These are phyloP conservation scores for Dactylella cylindrospora DNA, from an alignment of 2,329 filamentous ascomycete genomes.

Conservation along the genomic window DNA sequence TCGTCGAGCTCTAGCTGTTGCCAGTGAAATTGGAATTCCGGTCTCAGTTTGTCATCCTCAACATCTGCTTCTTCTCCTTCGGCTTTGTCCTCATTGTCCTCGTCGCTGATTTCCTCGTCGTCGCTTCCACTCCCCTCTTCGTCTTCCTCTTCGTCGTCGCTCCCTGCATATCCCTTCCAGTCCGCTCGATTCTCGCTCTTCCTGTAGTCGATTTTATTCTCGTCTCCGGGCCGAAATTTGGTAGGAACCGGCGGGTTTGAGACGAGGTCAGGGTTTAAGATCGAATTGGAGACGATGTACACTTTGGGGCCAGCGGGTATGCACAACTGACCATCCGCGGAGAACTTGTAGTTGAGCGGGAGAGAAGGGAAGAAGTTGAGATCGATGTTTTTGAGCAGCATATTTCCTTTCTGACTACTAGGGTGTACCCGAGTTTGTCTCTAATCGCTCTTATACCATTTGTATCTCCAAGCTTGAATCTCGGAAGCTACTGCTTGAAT, in stretches of 20 bases:
- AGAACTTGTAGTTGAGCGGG: slow-evolving; percentile 38
- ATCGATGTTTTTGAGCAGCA: slow-evolving; percentile 43
- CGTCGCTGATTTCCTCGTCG: slow-evolving; percentile 3
- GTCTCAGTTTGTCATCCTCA: slow-evolving; percentile 32
- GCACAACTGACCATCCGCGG: slow-evolving; percentile 33
- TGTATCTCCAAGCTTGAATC: too few relatives aligned
- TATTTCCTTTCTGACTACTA: slow-evolving; percentile 9
- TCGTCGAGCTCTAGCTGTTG: slow-evolving; percentile 36
- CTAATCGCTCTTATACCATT: too few relatives aligned
- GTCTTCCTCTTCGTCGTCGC: slow-evolving; percentile 10
- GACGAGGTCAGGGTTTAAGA: slow-evolving; percentile 32
- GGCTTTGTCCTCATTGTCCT: neutral
- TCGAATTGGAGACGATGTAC: slow-evolving; percentile 35
- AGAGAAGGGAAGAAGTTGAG: slow-evolving; percentile 41
- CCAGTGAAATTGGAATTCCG: slow-evolving; percentile 43
- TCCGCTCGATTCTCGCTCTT: slow-evolving; percentile 26
- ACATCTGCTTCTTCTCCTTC: slow-evolving; percentile 27
- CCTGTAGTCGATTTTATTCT: slow-evolving; percentile 41
- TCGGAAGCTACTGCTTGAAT: too few relatives aligned
- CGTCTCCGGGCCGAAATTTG: slow-evolving; percentile 37
- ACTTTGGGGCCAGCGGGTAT: slow-evolving; percentile 31
- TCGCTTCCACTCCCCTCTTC: neutral
- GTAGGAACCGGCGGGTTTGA: slow-evolving; percentile 41
- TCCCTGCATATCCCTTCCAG: slow-evolving; percentile 20
- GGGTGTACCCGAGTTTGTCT: too few relatives aligned